Conservation (phyloP, 1,139 yeast species). For the Yamadazyma songkhlaensis region DNA sequence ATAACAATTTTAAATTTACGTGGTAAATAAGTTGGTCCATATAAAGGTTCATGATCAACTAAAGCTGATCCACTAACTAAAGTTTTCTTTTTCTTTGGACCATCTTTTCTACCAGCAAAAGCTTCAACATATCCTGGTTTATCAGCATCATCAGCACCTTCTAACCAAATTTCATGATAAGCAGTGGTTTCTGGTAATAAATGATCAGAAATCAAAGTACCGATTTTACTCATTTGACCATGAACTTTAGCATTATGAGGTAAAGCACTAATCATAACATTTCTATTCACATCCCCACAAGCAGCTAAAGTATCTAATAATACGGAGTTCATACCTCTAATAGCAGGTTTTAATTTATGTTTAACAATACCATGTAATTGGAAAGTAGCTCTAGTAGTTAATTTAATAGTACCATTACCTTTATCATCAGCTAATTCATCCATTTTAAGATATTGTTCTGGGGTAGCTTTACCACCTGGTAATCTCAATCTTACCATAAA, state of each 20-base stretch:
- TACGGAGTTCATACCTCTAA: conserved; percentile 88
- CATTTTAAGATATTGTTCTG: conserved; percentile 83
- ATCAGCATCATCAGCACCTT: conserved; percentile 79
- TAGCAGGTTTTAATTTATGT: conserved; percentile 83
- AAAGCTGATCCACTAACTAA: conserved; percentile 84
- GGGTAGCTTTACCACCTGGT: conserved; percentile 90
- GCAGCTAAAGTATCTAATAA: conserved; percentile 95
- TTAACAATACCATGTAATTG: conserved; percentile 95
- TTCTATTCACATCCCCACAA: conserved; percentile 98
- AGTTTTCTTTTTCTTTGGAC: conserved; percentile 79
- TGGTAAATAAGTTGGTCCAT: conserved; percentile 86
- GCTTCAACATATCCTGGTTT: conserved; percentile 61
- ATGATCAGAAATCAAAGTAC: conserved; percentile 71
- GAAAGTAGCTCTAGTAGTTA: conserved; percentile 96
- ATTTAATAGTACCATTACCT: conserved; percentile 91
- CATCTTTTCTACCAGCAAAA: conserved; percentile 74
- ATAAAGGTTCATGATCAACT: conserved; percentile 82
- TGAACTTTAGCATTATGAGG: conserved; percentile 86
- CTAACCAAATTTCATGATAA: conserved; percentile 95
- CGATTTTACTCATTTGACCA: conserved; percentile 63
- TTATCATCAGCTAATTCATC: conserved; percentile 79
- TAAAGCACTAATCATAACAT: conserved; percentile 86
- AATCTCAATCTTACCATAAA: conserved; percentile 96
- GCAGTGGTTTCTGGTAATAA: conserved; percentile 91
- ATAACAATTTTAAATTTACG: conserved; percentile 95